Percentiles rank a stretch among this genome's conserved stretches.
Evolutionary conservation across 352 stramenopile genomes (phyloP).

Genomic region (Phytophthora crassamura): DNA sequence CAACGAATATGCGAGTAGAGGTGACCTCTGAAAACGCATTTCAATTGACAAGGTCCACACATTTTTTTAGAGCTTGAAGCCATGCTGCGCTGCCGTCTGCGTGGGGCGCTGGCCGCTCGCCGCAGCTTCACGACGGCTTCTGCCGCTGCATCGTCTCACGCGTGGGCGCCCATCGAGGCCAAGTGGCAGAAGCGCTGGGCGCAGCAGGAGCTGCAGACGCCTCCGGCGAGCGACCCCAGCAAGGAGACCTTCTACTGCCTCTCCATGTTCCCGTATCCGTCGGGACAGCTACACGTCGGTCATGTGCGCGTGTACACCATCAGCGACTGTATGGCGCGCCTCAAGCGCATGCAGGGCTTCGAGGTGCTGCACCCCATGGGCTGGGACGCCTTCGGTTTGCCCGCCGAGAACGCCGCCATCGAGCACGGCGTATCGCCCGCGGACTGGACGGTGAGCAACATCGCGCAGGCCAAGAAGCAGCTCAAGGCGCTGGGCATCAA

Average conservation of each 20-base stretch:
- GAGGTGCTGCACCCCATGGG: constrained; percentile 99
- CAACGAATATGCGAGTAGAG: neutral
- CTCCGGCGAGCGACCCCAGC: constrained; percentile 1
- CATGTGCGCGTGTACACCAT: constrained; percentile 99
- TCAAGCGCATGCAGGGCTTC: constrained; percentile 97
- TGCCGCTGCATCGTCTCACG: constrained; percentile 18
- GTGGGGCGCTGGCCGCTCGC: constrained; percentile 15
- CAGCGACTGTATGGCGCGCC: constrained; percentile 97
- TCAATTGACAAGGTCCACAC: no score
- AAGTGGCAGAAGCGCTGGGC: constrained; percentile 81
- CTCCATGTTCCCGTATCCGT: constrained; percentile 99
- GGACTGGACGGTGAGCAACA: constrained; percentile 97
- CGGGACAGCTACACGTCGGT: constrained; percentile 97
- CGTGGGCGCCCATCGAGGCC: constrained; percentile 65
- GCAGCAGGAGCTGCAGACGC: constrained; percentile 21
- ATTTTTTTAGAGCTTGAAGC: no score
- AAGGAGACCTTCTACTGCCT: constrained; percentile 90
- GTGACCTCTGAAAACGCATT: no score
- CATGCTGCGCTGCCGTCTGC: constrained; percentile 33
- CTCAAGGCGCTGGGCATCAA: constrained; percentile 96
- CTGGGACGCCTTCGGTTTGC: constrained; percentile 99
- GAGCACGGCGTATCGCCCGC: constrained; percentile 96
- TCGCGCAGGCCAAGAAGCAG: constrained; percentile 96
- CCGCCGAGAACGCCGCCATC: constrained; percentile 99
- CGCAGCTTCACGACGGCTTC: constrained; percentile 34